Evolutionary conservation across 1,139 yeast species (phyloP), one percentile per base, ranked within the genome.

Genomic region (Pichia norvegensis): DNA sequence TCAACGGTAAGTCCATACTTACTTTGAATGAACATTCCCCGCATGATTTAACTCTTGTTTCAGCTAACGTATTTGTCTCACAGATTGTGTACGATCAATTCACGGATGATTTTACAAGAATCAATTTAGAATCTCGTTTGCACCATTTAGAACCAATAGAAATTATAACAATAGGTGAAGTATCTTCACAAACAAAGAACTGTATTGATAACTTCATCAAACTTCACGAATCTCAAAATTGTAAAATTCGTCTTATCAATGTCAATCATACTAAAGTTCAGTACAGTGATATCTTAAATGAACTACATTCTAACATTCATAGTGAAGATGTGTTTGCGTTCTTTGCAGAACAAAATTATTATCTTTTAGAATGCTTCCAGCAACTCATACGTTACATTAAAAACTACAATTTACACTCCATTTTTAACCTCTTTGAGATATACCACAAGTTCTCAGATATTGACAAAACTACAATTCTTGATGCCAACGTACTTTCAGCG

Each of bases 41-140:
- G 29, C 59, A 57, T 41, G 20, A 45, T 16, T 59, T 72, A 47
- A 70, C 76, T 0, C 47, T 86, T 1, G 75, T 87, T 11, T 87
- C 94, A 0, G 79, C 85, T 0, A 85, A 85, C 51, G 81, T 92
- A 0, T 68, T 79, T 3, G 82, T 92, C 1, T 97, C 97, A 0
- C 88, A 84, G 44, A 73, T 88, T 5, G 63, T 85, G 0, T 76
- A 76, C 52, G 97, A 92, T 60, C 64, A 66, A 8, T 87, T 92
- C 58, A 60, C 60, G 3, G 92, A 83, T 56, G 69, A 71, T 29
- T 64, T 67, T 3, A 63, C 77, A 23, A 68, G 80, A 22, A 73
- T 69, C 37, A 82, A 81, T 52, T 64, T 90, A 31, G 90, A 85
- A 51, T 85, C 95, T 0, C 65, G 97, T 42, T 63, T 88, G 17